Conservation (phyloP, 1,139 yeast genomes). For the Blastobotrys apis region DNA sequence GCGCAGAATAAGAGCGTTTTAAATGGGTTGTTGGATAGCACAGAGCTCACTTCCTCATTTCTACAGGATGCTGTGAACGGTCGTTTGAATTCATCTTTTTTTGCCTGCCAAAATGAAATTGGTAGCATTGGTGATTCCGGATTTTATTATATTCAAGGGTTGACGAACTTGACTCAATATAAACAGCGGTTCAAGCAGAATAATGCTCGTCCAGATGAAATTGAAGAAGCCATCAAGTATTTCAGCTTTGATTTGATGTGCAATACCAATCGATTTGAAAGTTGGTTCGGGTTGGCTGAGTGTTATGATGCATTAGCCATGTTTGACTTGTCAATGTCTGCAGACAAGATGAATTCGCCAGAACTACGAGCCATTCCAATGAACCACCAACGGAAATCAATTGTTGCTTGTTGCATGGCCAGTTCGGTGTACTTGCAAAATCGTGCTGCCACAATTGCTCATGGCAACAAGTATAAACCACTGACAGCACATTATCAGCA, state of each 20-base stretch:
- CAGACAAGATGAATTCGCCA: conserved; percentile 67
- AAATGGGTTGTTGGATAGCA: conserved; percentile 49
- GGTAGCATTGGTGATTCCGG: conserved; percentile 48
- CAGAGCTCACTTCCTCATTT: conserved; percentile 46
- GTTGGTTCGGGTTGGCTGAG: conserved; percentile 83
- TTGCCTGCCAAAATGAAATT: conserved; percentile 35
- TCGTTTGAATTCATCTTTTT: conserved; percentile 40
- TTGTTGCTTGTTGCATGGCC: conserved; percentile 75
- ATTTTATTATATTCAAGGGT: conserved; percentile 68
- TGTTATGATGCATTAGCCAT: conserved; percentile 77
- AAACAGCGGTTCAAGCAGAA: conserved; percentile 40
- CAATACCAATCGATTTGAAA: conserved; percentile 67
- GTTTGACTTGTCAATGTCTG: conserved; percentile 85
- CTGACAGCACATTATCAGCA: conserved; percentile 31
- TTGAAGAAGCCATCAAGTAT: conserved; percentile 66
- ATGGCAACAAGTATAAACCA: too few species aligned
- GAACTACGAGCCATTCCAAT: conserved; percentile 66
- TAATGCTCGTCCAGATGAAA: conserved; percentile 75
- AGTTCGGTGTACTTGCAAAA: conserved; percentile 45
- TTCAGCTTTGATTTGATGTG: conserved; percentile 63
- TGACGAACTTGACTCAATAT: conserved; percentile 61
- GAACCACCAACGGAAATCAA: conserved; percentile 60
- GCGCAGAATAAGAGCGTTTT: conserved; percentile 40
- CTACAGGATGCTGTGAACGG: conserved; percentile 61
- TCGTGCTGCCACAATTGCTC: conserved; percentile 4